Conservation (phyloP, 2,329 filamentous ascomycete genomes). For the Aspergillus proliferans region DNA sequence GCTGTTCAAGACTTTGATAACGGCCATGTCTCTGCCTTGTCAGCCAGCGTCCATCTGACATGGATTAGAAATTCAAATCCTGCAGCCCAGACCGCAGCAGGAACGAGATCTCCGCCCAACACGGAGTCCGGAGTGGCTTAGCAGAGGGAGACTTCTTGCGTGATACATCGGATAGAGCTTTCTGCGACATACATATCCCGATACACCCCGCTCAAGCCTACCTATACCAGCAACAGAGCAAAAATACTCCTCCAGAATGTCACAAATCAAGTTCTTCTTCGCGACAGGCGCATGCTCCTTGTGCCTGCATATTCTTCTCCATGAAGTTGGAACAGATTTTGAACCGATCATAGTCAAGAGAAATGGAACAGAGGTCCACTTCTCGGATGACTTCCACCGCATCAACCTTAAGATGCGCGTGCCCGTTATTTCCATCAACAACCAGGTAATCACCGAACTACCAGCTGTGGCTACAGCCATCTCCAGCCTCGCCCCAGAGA, state of each 20-base stretch:
- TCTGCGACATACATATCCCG: too few relatives aligned
- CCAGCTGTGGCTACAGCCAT: slow-evolving; percentile 29
- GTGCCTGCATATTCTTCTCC: slow-evolving; percentile 26
- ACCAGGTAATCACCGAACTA: slow-evolving; percentile 27
- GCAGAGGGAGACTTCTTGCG: too few relatives aligned
- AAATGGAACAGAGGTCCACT: not conserved
- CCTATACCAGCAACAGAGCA: too few relatives aligned
- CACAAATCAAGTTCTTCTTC: slow-evolving; percentile 21
- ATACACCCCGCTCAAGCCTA: too few relatives aligned
- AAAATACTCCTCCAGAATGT: slow-evolving; percentile 4
- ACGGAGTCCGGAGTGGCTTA: too few relatives aligned
- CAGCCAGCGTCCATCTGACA: too few relatives aligned
- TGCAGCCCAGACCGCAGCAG: too few relatives aligned
- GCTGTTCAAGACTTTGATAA: too few relatives aligned
- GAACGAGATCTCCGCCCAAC: too few relatives aligned
- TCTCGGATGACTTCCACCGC: slow-evolving; percentile 12
- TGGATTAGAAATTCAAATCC: too few relatives aligned
- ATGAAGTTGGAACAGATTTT: slow-evolving; percentile 16
- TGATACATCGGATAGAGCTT: too few relatives aligned
- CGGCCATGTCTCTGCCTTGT: too few relatives aligned
- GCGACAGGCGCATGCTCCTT: slow-evolving; percentile 26
- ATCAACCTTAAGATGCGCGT: slow-evolving; percentile 31
- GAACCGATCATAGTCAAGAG: slow-evolving; percentile 9
- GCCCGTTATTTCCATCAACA: slow-evolving; percentile 23
- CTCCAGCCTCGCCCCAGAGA: slow-evolving; percentile 22